Percentiles rank a stretch among this genome's conserved stretches.
Evolutionary conservation across 2,329 filamentous ascomycete genomes (phyloP).

Genomic region (Trichoderma polysporum): DNA sequence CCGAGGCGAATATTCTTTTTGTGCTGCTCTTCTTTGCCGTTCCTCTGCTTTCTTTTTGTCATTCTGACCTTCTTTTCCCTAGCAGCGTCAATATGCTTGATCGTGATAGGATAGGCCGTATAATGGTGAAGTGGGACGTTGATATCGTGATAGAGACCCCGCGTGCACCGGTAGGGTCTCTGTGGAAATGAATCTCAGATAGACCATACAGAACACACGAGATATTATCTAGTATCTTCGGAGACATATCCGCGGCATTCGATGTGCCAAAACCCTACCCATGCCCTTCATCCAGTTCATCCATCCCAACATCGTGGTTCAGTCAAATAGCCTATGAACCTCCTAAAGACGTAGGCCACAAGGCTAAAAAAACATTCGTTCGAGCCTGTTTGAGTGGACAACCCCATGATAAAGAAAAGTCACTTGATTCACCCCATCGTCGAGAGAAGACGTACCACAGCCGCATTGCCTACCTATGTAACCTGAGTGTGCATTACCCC

Average conservation of each 20-base stretch:
- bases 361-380: neutral
- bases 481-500: neutral
- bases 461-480: neutral
- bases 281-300: neutral
- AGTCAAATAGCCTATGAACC: neutral
- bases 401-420: neutral
- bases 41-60: neutral
- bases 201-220: neutral
- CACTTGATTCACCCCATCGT: neutral
- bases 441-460: neutral
- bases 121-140: neutral
- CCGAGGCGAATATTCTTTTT: neutral
- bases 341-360: neutral
- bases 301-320: neutral
- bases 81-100: neutral
- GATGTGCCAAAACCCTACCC: neutral
- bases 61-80: neutral
- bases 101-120: too few species aligned
- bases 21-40: neutral
- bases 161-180: neutral
- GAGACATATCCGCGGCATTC: neutral
- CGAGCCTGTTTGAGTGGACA: too few species aligned
- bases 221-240: neutral
- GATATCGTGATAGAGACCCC: neutral
- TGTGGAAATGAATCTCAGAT: neutral